These are phyloP conservation scores for Eucalyptus pauciflora DNA, from an alignment of 345 rosid genomes.

Conservation along the genomic window DNA sequence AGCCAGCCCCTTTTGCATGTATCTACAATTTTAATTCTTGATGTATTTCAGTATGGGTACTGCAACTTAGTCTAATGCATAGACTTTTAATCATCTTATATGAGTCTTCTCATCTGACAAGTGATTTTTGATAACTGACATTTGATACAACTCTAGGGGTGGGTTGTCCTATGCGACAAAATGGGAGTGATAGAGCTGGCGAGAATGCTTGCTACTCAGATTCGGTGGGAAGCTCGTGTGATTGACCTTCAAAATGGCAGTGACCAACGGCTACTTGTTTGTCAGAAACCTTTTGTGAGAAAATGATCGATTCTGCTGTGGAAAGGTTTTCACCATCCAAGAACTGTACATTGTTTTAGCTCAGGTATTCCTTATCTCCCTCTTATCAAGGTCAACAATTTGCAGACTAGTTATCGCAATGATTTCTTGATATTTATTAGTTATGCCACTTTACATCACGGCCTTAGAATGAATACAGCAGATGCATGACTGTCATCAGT, in stretches of 20 bases:
- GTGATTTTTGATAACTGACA: background rate
- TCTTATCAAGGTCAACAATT: background rate
- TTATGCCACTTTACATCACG: background rate
- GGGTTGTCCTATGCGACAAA: constrained; percentile 77
- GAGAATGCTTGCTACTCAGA: constrained; percentile 56
- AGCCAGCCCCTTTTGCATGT: background rate
- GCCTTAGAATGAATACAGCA: background rate
- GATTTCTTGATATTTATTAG: background rate
- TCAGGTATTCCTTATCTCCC: constrained; percentile 21
- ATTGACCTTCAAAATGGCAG: constrained; percentile 92
- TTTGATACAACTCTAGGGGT: constrained; percentile 45
- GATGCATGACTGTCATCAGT: background rate
- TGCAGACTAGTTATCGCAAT: background rate
- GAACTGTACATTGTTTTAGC: constrained; percentile 19
- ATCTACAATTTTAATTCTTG: background rate
- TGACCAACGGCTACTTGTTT: constrained; percentile 90
- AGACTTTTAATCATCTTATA: background rate
- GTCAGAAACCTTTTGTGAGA: constrained; percentile 81
- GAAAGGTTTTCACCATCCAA: background rate
- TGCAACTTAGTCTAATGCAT: background rate
- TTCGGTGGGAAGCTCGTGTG: constrained; percentile 98
- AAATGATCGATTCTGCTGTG: constrained; percentile 34
- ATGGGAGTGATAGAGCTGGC: constrained; percentile 76
- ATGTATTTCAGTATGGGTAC: background rate
- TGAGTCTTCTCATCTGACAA: background rate